Base-by-base conservation (phyloP, 306 rosid genomes). In the Trichosanthes cucumerina region DNA sequence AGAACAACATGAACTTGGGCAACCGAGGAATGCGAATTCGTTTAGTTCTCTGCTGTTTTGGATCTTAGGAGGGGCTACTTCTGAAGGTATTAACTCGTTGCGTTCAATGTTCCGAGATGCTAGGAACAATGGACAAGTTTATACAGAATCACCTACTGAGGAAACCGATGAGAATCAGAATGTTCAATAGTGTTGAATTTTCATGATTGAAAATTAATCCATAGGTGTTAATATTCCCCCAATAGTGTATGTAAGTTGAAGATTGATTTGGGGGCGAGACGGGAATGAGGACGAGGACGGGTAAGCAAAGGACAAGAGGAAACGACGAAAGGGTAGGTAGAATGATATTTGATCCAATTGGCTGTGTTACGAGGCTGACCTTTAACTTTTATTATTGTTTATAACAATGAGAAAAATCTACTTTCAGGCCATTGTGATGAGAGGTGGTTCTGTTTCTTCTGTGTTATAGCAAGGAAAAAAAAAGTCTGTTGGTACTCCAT, bases 1-100 rank as follows among this genome's bases (percentile, higher is more conserved):
- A 41, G 84, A 81, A 77, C 97, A 87, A 82, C 89, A 90, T 43
- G 91, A 92, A 62, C 85, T 81, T 54, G 97, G 84, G 76, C 88
- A 89, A 84, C 93, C 96, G 0, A 94, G 97, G 33, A 63, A 87
- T 73, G 89, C 86, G 88, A 92, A 83, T 80, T 87, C 93, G 18
- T 89, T 95, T 84, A 90, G 98, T 79, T 95, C 99, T 73, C 83
- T 96, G 84, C 81, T 95, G 81, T 62, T 96, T 80, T 88, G 96
- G 96, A 91, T 96, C 82, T 83, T 96, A 77, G 98, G 98, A 77
- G 98, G 98, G 47, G 98, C 92, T 78, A 86, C 99, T 68, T 88
- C 97, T 10, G 97, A 96, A 88, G 92, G 98, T 80, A 90, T 84
- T 52, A 96, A 87, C 91, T 90, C 97, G 0, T 86, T 95, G 68